Conservation (phyloP, 2,329 filamentous ascomycete genomes). For the Pyrenochaeta sp. region DNA sequence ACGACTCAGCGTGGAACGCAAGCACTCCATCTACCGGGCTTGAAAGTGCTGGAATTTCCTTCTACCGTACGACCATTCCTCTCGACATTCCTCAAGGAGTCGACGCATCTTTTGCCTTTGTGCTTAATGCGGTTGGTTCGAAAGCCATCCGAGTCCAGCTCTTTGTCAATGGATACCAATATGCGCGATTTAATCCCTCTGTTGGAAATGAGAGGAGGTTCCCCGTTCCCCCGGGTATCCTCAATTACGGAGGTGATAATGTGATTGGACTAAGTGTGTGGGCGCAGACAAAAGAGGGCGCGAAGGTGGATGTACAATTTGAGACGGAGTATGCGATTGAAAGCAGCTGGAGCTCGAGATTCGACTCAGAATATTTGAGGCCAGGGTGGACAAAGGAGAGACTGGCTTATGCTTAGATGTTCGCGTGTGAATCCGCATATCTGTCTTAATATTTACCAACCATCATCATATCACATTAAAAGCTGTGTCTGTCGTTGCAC, state of each 20-base stretch:
- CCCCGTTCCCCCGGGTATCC: constrained; percentile 67
- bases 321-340: constrained; percentile 63
- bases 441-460: no score
- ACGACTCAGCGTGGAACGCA: constrained; percentile 57
- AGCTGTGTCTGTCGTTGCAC: no score
- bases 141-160: constrained; percentile 62
- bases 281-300: constrained; percentile 65
- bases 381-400: constrained; percentile 59
- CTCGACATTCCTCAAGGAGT: constrained; percentile 61
- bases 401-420: constrained; percentile 37
- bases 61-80: constrained; percentile 64
- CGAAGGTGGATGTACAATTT: constrained; percentile 60
- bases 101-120: constrained; percentile 66
- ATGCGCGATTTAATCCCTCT: constrained; percentile 66
- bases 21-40: constrained; percentile 53
- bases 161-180: constrained; percentile 73
- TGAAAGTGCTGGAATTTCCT: constrained; percentile 60
- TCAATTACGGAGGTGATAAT: constrained; percentile 67
- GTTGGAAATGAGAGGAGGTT: constrained; percentile 69
- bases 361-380: constrained; percentile 59
- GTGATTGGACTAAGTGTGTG: constrained; percentile 67
- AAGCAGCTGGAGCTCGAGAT: constrained; percentile 61
- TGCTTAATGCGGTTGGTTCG: constrained; percentile 57
- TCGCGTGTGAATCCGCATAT: no score
- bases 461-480: no score